Evolutionary conservation across 805 yeast species (phyloP).

Genomic region (Ascoidea tarda): DNA sequence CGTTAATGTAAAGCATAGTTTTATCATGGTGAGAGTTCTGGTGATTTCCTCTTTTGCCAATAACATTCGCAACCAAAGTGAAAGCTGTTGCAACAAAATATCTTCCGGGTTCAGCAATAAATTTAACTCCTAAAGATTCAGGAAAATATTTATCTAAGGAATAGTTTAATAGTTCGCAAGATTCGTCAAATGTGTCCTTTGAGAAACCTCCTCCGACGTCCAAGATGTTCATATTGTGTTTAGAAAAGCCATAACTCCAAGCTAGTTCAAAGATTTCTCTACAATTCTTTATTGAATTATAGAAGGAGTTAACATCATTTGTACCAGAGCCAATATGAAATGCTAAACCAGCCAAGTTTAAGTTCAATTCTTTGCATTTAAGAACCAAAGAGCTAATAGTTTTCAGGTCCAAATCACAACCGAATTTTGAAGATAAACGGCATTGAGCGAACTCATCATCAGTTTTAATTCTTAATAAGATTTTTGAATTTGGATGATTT

Average conservation of each 20-base stretch:
- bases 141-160: conserved; percentile 54
- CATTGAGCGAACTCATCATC: conserved; percentile 85
- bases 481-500: conserved; percentile 53
- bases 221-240: conserved; percentile 30
- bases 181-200: conserved; percentile 38
- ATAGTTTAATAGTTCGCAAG: conserved; percentile 40
- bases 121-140: conserved; percentile 18
- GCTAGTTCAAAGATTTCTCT: conserved; percentile 53
- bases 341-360: conserved; percentile 72
- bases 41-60: conserved; percentile 56
- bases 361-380: conserved; percentile 43
- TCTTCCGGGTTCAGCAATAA: conserved; percentile 93
- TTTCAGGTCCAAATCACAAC: conserved; percentile 50
- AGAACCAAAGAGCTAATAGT: conserved; percentile 41
- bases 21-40: conserved; percentile 15
- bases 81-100: conserved; percentile 77
- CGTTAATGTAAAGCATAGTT: conserved; percentile 79
- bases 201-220: conserved; percentile 96
- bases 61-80: conserved; percentile 70
- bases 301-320: conserved; percentile 49
- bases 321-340: conserved; percentile 97
- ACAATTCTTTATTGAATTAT: conserved; percentile 62
- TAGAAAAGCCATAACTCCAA: conserved; percentile 24
- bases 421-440: conserved; percentile 78
- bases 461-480: conserved; percentile 73